Conservation (phyloP, 805 yeast genomes). For the Metschnikowia santaceciliae region DNA sequence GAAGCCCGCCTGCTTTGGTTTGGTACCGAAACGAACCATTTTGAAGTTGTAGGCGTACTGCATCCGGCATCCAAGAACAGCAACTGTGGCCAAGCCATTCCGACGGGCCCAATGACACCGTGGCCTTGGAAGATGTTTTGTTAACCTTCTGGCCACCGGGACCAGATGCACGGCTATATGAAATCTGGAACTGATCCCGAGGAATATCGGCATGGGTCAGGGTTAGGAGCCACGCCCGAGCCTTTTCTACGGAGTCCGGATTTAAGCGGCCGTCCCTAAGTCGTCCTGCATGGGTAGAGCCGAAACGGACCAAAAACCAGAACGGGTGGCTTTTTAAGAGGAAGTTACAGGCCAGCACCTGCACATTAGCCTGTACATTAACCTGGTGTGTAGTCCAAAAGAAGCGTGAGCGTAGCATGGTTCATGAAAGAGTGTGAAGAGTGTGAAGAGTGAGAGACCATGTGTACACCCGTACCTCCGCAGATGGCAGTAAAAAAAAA, state of each 20-base stretch:
- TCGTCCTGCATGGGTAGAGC: no score
- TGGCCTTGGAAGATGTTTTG: slow-evolving; percentile 66
- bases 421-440: neutral
- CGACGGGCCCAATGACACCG: slow-evolving; percentile 43
- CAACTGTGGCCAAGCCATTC: slow-evolving; percentile 41
- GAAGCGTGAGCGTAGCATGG: neutral
- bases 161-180: slow-evolving; percentile 64
- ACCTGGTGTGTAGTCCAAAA: neutral
- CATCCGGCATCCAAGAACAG: slow-evolving; percentile 57
- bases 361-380: no score
- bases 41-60: slow-evolving; percentile 41
- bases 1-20: slow-evolving; percentile 50
- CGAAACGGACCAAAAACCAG: no score
- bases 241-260: slow-evolving; percentile 16
- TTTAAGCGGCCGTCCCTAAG: neutral
- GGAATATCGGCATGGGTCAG: slow-evolving; percentile 40
- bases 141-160: slow-evolving; percentile 90
- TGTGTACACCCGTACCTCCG: neutral
- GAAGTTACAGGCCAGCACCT: no score
- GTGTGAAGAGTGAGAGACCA: neutral
- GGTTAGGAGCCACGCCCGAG: slow-evolving; percentile 42
- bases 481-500: no score
- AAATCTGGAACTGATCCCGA: slow-evolving; percentile 36
- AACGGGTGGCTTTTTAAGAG: no score
- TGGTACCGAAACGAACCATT: slow-evolving; percentile 46